These are phyloP conservation scores for Lenzites betulinus DNA, from an alignment of 768 basidiomycete species.

Conservation along the genomic window DNA sequence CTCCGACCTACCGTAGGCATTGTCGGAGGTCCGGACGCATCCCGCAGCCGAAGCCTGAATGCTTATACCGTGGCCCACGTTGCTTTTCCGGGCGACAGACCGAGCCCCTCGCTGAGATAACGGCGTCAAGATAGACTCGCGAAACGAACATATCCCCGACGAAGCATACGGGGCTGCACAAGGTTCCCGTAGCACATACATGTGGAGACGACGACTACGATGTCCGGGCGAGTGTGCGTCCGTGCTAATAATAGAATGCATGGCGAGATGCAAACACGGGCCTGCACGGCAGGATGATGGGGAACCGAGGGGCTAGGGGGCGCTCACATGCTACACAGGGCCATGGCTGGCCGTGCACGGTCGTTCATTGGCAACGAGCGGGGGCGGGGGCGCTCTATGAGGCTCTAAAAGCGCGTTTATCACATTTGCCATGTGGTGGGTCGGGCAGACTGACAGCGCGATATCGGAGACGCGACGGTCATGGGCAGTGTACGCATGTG, in stretches of 20 bases:
- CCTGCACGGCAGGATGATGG: neutral
- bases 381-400: no score
- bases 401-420: neutral
- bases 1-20: no score
- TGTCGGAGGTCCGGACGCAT: no score
- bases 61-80: no score
- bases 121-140: neutral
- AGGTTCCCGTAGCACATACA: slow-evolving; percentile 1
- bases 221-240: neutral
- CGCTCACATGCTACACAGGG: neutral
- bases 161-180: no score
- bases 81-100: no score
- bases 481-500: neutral
- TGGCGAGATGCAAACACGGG: neutral
- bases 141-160: no score
- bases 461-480: neutral
- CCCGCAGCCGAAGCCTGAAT: no score
- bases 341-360: no score
- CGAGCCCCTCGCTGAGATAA: neutral
- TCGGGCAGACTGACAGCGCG: neutral
- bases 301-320: neutral
- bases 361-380: neutral
- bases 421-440: neutral
- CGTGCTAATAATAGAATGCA: neutral
- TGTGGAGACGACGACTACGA: neutral